Conservation (phyloP, 768 basidiomycete species). For the Boletus sp. region DNA sequence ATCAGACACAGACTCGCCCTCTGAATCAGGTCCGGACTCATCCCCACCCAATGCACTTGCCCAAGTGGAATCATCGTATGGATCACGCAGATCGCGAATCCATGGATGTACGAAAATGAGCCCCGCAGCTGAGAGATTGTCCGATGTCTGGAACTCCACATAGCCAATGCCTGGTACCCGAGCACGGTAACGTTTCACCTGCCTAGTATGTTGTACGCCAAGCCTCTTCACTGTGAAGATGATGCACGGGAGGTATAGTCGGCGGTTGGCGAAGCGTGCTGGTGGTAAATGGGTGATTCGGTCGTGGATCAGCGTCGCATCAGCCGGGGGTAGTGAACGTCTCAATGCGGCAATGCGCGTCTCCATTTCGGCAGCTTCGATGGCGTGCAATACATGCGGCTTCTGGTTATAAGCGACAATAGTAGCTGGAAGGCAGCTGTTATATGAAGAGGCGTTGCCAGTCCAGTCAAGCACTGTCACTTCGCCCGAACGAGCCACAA, state of each 20-base stretch:
- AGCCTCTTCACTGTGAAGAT: slow-evolving; percentile 6
- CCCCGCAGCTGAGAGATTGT: no score
- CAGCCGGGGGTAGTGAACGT: neutral
- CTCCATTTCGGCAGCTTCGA: neutral
- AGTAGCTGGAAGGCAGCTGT: slow-evolving; percentile 7
- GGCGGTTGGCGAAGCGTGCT: neutral
- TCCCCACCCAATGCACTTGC: no score
- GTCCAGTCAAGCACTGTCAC: slow-evolving; percentile 4
- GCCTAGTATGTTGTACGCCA: no score
- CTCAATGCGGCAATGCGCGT: neutral
- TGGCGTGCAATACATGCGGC: no score
- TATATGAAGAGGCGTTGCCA: slow-evolving; percentile 4
- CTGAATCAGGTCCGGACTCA: no score
- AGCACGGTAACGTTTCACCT: no score
- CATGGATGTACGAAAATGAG: slow-evolving; percentile 11
- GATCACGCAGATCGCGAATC: neutral
- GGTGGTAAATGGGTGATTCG: slow-evolving; percentile 5
- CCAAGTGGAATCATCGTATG: no score
- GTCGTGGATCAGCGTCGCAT: slow-evolving; percentile 2
- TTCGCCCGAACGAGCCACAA: slow-evolving; percentile 4
- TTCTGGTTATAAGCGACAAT: neutral
- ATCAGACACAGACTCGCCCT: no score
- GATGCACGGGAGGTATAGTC: slow-evolving; percentile 10
- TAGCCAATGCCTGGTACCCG: no score
- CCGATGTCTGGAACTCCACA: no score